phyloP scores from a whole-genome alignment of 805 yeast genomes.

The Yarrowia sp. region DNA sequence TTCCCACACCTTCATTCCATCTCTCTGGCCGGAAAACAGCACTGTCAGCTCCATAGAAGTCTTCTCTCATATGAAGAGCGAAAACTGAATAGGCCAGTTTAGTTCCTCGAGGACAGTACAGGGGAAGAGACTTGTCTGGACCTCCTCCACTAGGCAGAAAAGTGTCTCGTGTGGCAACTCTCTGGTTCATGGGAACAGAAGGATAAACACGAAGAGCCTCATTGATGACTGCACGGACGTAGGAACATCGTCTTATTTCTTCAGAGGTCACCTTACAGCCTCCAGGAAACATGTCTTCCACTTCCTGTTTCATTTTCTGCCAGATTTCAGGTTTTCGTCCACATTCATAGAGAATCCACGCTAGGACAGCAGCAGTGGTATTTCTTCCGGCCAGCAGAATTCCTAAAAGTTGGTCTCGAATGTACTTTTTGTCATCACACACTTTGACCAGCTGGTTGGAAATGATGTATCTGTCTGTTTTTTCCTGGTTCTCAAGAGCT shows the following conservation, averaged over 20 bases:
- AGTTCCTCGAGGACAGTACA: conserved; percentile 43
- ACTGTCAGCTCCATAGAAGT: conserved; percentile 44
- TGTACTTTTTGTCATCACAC: conserved; percentile 44
- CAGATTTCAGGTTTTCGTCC: conserved; percentile 43
- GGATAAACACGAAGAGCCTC: conserved; percentile 48
- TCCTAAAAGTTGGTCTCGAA: conserved; percentile 48
- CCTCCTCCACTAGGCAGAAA: conserved; percentile 52
- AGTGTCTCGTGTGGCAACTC: conserved; percentile 44
- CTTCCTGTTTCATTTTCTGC: conserved; percentile 38
- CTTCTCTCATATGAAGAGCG: conserved; percentile 42
- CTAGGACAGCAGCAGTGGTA: conserved; percentile 48
- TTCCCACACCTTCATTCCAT: conserved; percentile 39
- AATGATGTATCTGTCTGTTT: conserved; percentile 41
- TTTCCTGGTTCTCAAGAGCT: conserved; percentile 33
- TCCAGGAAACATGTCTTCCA: conserved; percentile 30
- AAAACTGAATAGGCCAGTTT: conserved; percentile 41
- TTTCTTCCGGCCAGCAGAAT: conserved; percentile 50
- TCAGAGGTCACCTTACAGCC: conserved; percentile 40
- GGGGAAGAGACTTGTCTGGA: conserved; percentile 38
- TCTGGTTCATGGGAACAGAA: conserved; percentile 46
- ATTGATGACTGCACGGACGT: conserved; percentile 44
- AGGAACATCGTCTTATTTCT: conserved; percentile 43
- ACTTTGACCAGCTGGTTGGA: conserved; percentile 46
- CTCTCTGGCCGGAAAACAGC: conserved; percentile 42
- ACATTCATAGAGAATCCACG: conserved; percentile 44